phyloP scores from a whole-genome alignment of 2,329 filamentous ascomycete genomes.

The Fusarium sarcochroum region DNA sequence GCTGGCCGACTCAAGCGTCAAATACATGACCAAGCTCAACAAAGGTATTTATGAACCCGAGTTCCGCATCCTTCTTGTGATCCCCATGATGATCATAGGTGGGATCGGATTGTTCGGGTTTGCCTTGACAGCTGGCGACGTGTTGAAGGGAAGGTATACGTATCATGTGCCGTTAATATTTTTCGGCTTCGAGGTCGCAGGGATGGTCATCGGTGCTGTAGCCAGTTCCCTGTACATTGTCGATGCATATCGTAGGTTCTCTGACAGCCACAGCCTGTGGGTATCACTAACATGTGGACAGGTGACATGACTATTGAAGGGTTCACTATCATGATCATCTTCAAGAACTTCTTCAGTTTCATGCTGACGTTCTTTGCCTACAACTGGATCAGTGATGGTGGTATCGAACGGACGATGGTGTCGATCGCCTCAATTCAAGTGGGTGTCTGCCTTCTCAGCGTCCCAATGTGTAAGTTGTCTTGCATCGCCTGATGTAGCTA shows the following conservation, averaged over 20 bases:
- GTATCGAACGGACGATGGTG: slow-evolving; percentile 75
- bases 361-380: slow-evolving; percentile 87
- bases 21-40: slow-evolving; percentile 79
- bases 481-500: slow-evolving; percentile 32
- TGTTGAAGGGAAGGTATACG: slow-evolving; percentile 68
- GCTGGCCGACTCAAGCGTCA: slow-evolving; percentile 80
- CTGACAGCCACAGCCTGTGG: neutral
- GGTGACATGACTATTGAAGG: slow-evolving; percentile 87
- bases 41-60: slow-evolving; percentile 90
- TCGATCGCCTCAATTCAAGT: slow-evolving; percentile 83
- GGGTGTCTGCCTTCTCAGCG: slow-evolving; percentile 78
- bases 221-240: slow-evolving; percentile 90
- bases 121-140: slow-evolving; percentile 77
- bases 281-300: slow-evolving; percentile 50
- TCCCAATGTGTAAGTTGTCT: slow-evolving; percentile 87
- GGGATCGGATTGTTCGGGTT: slow-evolving; percentile 88
- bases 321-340: slow-evolving; percentile 90
- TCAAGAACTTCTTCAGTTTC: slow-evolving; percentile 96
- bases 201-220: slow-evolving; percentile 93
- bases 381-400: slow-evolving; percentile 80
- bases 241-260: slow-evolving; percentile 84
- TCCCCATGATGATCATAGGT: slow-evolving; percentile 85
- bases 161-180: slow-evolving; percentile 85
- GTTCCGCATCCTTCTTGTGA: slow-evolving; percentile 85
- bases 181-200: slow-evolving; percentile 85